phyloP scores from a whole-genome alignment of 345 rosid genomes.

The Rhodamnia argentea region DNA sequence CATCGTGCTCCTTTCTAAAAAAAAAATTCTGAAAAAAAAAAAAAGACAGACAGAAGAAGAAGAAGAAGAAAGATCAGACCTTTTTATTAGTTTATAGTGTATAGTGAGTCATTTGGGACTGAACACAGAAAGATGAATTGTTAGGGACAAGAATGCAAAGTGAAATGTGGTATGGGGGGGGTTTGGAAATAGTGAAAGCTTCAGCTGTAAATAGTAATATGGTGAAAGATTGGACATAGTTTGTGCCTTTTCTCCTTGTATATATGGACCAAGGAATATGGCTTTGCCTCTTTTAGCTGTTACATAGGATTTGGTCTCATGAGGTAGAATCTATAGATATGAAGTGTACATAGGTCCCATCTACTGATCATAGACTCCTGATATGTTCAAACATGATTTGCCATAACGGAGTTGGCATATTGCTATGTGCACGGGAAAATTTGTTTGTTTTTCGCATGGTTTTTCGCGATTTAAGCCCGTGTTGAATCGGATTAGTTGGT shows the following conservation, averaged over 20 bases:
- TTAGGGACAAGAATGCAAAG: background rate
- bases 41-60: background rate
- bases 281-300: background rate
- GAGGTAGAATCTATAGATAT: background rate
- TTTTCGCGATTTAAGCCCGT: background rate
- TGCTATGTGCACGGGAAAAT: background rate
- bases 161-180: background rate
- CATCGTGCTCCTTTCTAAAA: slow-evolving; percentile 21
- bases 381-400: background rate
- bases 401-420: background rate
- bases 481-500: background rate
- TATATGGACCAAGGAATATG: background rate
- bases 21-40: too few species aligned
- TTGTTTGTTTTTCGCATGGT: background rate
- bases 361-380: background rate
- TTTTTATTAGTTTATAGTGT: background rate
- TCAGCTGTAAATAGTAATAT: background rate
- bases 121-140: background rate
- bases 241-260: background rate
- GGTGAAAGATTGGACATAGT: background rate
- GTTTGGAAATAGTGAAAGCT: background rate
- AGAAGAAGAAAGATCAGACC: background rate
- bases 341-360: background rate
- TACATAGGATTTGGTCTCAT: background rate
- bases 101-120: background rate